Conservation (phyloP, 305 asterid genomes). For the Fraxinus platypoda region DNA sequence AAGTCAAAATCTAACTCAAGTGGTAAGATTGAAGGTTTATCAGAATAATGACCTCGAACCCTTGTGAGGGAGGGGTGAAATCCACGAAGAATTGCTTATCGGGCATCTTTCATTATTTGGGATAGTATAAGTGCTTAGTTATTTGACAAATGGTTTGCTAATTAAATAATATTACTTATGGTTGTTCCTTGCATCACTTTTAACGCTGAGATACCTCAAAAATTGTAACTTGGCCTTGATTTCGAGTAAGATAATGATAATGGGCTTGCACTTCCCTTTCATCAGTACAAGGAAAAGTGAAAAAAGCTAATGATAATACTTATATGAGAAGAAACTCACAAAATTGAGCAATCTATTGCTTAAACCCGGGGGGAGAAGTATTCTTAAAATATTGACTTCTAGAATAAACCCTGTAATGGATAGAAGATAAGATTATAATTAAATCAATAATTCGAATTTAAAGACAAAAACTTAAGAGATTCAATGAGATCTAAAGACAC, state of each 20-base stretch:
- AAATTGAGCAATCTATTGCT: not conserved
- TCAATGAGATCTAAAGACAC: slow-evolving; percentile 2
- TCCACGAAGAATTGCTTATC: not conserved
- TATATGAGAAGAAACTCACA: not conserved
- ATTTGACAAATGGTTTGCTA: not conserved
- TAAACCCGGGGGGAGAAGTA: not conserved
- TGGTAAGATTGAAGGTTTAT: too few relatives aligned
- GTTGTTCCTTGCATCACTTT: not conserved
- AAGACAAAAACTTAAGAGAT: not conserved
- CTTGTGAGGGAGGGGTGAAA: not conserved
- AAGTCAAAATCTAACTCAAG: not conserved
- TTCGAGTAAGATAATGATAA: not conserved
- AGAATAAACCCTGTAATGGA: not conserved
- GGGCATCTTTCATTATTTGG: not conserved
- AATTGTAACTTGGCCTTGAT: not conserved
- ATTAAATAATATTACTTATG: too few relatives aligned
- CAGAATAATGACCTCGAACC: not conserved
- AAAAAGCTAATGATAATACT: not conserved
- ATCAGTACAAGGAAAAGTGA: not conserved
- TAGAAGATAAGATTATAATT: not conserved
- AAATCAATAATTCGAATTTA: not conserved
- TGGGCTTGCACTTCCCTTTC: not conserved
- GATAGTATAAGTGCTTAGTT: not conserved
- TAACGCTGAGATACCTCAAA: not conserved
- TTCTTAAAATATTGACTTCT: not conserved